These are phyloP conservation scores for Trametes meyenii DNA, from an alignment of 768 basidiomycete genomes.

Conservation along the genomic window DNA sequence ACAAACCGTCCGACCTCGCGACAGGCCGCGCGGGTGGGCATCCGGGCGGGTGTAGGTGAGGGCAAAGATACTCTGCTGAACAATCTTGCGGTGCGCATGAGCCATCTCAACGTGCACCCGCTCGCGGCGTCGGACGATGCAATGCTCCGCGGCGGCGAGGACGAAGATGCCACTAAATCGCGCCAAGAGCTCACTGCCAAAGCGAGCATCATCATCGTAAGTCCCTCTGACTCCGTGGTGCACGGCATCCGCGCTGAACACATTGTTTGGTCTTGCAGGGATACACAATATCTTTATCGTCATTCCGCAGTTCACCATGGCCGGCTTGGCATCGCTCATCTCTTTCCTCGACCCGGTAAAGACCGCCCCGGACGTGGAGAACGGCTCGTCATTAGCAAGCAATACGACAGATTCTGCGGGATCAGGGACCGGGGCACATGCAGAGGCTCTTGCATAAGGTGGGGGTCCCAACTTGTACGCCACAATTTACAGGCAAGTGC, in stretches of 20 bases:
- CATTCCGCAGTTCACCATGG: constrained; percentile 91
- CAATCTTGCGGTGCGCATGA: constrained; percentile 52
- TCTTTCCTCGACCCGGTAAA: constrained; percentile 79
- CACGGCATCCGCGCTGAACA: constrained; percentile 8
- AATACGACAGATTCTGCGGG: background rate
- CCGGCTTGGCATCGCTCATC: constrained; percentile 80
- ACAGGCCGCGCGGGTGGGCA: background rate
- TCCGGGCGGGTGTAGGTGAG: background rate
- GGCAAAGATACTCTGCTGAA: constrained; percentile 35
- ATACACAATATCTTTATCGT: constrained; percentile 96
- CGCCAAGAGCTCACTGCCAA: constrained; percentile 64
- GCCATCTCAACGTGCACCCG: constrained; percentile 45
- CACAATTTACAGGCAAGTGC: constrained; percentile 73
- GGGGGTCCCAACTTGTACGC: constrained; percentile 69
- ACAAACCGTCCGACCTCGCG: constrained; percentile 10
- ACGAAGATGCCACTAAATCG: constrained; percentile 26
- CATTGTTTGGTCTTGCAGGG: constrained; percentile 46
- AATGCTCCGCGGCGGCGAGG: constrained; percentile 21
- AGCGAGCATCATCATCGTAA: constrained; percentile 84
- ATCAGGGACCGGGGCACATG: constrained; percentile 11
- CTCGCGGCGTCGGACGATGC: constrained; percentile 20
- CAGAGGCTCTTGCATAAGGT: constrained; percentile 30
- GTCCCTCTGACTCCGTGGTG: constrained; percentile 30
- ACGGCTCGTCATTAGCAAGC: background rate
- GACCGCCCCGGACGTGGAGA: constrained; percentile 29